Evolutionary conservation across 306 rosid species (phyloP), one percentile per base, ranked within the genome.

Genomic region (barrel medic (Medicago truncatula)): DNA sequence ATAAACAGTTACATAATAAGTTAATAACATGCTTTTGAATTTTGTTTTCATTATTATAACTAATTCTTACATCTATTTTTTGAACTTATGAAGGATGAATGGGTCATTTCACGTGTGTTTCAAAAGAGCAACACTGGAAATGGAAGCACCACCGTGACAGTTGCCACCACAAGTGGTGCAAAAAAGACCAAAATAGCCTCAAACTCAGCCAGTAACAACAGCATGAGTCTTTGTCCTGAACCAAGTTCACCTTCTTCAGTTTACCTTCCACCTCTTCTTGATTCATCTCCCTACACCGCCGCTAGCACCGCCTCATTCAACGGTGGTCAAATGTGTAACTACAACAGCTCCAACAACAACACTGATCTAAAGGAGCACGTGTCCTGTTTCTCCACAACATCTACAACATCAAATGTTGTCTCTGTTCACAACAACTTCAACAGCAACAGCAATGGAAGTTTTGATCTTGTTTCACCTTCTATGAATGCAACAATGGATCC

Each of bases 301-400:
- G 58, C 40, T 14, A 14, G 71, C 9, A 43, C 71, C 21, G 5
- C 21, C 76, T 66, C 74, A 21, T 34, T 72, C 60, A 73, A 82
- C 56, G 90, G 82, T 85, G 87, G 82, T 57, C 88, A 90, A 15
- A 78, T 82, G 84, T 81, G 92, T 71, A 83, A 91, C 18, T 86
- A 68, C 50, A 88, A 84, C 38, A 87, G 68, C 65, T 85, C 71
- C 63, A 87, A 69, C 63, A 86, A 67, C 54, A 84, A 81, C 83
- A 85, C 76, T 34, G 64, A 62, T 16, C 28, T 59, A 85, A 96
- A 74, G 74, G 97, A 92, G 99, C 99, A 96, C 99, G 98, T 96
- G 99, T 88, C 99, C 98, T 96, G 99, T 92, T 96, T 96, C 99
- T 96, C 99, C 99, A 96, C 96, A 76, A 69, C 96, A 78, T 61